Conservation (phyloP, 305 asterid species). For the Solanum hybrid region DNA sequence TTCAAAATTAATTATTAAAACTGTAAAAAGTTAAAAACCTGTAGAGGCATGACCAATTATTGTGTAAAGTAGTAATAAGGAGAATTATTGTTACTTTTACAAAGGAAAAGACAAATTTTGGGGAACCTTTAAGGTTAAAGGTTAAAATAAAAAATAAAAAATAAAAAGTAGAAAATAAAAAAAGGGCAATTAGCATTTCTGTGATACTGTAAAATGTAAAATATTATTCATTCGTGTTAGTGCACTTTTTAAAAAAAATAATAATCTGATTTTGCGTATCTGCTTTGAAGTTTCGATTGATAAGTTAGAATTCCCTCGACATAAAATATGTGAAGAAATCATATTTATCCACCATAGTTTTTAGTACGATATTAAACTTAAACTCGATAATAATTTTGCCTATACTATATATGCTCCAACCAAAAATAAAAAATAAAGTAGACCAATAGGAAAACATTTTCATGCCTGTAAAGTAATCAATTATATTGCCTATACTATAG, state of each 20-base stretch:
- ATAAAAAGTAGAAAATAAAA: too few relatives aligned
- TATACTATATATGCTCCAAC: background rate
- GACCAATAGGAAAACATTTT: background rate
- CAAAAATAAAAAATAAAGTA: background rate
- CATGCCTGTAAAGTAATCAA: background rate
- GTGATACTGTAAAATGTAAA: background rate
- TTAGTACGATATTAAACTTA: background rate
- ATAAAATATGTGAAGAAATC: background rate
- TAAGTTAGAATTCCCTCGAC: accelerated
- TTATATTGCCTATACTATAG: background rate
- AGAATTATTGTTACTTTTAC: background rate
- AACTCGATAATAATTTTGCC: background rate
- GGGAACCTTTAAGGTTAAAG: background rate
- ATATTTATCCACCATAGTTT: background rate
- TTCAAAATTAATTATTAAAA: background rate
- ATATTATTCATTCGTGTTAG: background rate
- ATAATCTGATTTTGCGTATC: too few relatives aligned
- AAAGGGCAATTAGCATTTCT: background rate
- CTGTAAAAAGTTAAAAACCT: background rate
- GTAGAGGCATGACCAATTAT: background rate
- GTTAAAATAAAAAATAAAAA: background rate
- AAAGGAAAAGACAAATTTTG: background rate
- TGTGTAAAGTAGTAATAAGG: background rate
- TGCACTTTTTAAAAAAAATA: background rate
- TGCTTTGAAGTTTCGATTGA: too few relatives aligned